A percentile compares a stretch with the other conserved stretches of the same genome.
phyloP scores from a whole-genome alignment of 345 rosid species.

The Lepidium aucheri region DNA sequence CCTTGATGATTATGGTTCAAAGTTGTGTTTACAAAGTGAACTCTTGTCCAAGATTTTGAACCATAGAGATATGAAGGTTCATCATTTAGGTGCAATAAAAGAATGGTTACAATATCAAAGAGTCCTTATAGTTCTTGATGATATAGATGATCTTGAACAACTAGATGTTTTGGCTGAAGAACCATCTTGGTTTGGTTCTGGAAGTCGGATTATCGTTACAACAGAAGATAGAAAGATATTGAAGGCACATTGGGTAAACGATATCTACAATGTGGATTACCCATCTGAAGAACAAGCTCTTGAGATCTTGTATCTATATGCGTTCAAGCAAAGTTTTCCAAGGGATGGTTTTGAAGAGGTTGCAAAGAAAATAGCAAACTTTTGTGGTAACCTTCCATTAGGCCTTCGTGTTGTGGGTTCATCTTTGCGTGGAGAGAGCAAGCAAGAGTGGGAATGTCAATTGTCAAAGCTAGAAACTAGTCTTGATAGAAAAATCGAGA shows the following conservation, averaged over 20 bases:
- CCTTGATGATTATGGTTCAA: neutral
- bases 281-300: conserved; percentile 9
- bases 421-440: neutral
- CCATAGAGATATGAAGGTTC: neutral
- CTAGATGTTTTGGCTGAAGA: conserved; percentile 38
- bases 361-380: neutral
- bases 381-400: conserved; percentile 27
- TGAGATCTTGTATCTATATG: neutral
- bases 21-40: neutral
- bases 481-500: conserved; percentile 11
- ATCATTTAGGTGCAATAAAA: neutral
- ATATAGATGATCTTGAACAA: conserved; percentile 38
- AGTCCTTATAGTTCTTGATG: conserved; percentile 39
- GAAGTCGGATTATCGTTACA: conserved; percentile 49
- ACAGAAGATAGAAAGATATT: conserved; percentile 32
- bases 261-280: neutral
- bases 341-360: neutral
- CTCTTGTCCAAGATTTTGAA: neutral
- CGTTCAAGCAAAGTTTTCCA: neutral
- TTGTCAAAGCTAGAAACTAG: conserved; percentile 5
- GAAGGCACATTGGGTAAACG: neutral
- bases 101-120: conserved; percentile 5
- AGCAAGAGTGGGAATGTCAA: conserved; percentile 14
- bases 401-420: conserved; percentile 31
- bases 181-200: conserved; percentile 34